Percentiles rank a stretch among this genome's conserved stretches.
Conservation (phyloP, 176 grass and related monocot species). For the Oryza rufipogon region DNA sequence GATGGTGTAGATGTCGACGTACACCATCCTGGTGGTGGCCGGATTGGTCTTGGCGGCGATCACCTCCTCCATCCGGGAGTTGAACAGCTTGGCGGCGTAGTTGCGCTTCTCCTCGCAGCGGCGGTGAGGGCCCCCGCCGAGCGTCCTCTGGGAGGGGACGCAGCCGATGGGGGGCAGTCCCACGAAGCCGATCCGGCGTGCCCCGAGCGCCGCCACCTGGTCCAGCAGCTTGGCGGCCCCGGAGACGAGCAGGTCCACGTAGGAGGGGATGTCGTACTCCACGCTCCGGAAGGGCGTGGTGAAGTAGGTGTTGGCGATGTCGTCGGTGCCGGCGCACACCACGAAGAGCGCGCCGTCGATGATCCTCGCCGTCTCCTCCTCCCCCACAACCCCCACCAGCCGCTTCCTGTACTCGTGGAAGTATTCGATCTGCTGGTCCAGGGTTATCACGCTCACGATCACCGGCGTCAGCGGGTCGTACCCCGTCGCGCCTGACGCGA, state of each 20-base stretch:
- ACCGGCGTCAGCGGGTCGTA: conserved; percentile 77
- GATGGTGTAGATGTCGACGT: conserved; percentile 64
- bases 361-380: conserved; percentile 49
- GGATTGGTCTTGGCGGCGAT: background rate
- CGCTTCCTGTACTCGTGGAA: conserved; percentile 67
- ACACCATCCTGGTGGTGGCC: conserved; percentile 30
- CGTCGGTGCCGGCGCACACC: conserved; percentile 72
- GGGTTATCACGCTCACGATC: conserved; percentile 63
- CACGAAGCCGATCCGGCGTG: conserved; percentile 55
- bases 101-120: conserved; percentile 54
- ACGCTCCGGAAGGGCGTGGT: conserved; percentile 53
- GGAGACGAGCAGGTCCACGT: conserved; percentile 65
- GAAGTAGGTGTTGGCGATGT: conserved; percentile 90
- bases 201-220: conserved; percentile 15
- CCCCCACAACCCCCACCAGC: conserved; percentile 57
- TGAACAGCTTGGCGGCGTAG: conserved; percentile 66
- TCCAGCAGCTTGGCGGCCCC: conserved; percentile 52
- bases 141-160: conserved; percentile 71
- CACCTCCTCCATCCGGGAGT: conserved; percentile 44
- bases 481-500: conserved; percentile 79
- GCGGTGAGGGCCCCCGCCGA: conserved; percentile 49
- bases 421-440: conserved; percentile 60
- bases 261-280: conserved; percentile 75
- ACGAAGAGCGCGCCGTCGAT: conserved; percentile 58
- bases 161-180: conserved; percentile 80